Percentiles rank a stretch among this genome's conserved stretches.
Evolutionary conservation across 2,329 filamentous ascomycete genomes (phyloP).

Genomic region (Dactylellina cionopaga): DNA sequence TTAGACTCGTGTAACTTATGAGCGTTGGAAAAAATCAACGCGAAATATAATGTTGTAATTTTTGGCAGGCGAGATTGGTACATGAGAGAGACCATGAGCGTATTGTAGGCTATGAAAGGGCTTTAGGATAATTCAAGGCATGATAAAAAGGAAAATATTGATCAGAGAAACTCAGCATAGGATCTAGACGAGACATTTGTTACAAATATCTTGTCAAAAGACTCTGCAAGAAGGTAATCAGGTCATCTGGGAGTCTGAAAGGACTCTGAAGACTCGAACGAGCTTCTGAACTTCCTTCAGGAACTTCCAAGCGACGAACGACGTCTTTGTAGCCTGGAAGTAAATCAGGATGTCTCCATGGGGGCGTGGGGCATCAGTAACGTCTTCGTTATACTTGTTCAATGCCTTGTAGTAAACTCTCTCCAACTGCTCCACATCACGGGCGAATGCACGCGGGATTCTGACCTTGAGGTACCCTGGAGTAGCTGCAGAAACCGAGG

Average conservation of each 20-base stretch:
- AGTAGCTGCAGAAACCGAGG: not conserved
- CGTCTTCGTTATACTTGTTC: constrained; percentile 11
- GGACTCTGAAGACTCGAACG: constrained; percentile 8
- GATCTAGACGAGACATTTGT: no score
- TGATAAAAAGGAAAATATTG: not conserved
- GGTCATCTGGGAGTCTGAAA: not conserved
- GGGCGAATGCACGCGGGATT: constrained; percentile 8
- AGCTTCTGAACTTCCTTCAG: constrained; percentile 23
- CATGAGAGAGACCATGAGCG: not conserved
- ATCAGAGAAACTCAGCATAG: no score
- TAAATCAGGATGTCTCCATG: constrained; percentile 38
- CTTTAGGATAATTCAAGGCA: no score
- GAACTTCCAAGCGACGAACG: constrained; percentile 23
- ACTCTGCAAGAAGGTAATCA: not conserved
- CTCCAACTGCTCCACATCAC: constrained; percentile 30
- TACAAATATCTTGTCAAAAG: not conserved
- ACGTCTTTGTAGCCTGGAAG: constrained; percentile 14
- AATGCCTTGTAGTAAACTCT: constrained; percentile 9
- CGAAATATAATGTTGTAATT: not conserved
- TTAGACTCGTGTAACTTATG: no score
- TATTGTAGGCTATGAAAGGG: no score
- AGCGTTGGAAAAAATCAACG: not conserved
- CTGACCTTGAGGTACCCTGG: constrained; percentile 12
- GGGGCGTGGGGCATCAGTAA: not conserved
- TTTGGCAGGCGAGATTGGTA: not conserved